A percentile compares a stretch with the other conserved stretches of the same genome.
Evolutionary conservation across 257 asterid species (phyloP).

Genomic region (Verbascum thapsus): DNA sequence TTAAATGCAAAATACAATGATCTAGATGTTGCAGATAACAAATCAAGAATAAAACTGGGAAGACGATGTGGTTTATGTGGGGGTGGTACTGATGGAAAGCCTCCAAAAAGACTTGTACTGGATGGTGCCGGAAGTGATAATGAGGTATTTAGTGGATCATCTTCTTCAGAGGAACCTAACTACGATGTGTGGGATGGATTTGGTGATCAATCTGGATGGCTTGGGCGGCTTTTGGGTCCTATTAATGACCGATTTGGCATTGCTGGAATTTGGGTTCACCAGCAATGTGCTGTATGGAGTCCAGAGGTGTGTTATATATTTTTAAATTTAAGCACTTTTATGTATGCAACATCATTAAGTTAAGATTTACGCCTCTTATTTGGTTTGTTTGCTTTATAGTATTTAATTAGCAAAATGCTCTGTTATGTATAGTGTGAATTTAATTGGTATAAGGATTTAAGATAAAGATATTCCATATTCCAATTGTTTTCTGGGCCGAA

Average conservation of each 20-base stretch:
- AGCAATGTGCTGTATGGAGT: constrained; percentile 99
- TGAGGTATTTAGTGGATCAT: constrained; percentile 80
- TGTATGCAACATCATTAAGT: constrained; percentile 4
- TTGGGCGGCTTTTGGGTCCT: constrained; percentile 96
- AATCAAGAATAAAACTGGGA: constrained; percentile 70
- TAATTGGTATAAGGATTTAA: constrained; percentile 12
- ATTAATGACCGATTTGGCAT: constrained; percentile 92
- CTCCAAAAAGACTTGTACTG: constrained; percentile 67
- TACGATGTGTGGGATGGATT: constrained; percentile 96
- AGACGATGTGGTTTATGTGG: constrained; percentile 96
- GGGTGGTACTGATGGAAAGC: constrained; percentile 89
- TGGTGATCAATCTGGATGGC: constrained; percentile 95
- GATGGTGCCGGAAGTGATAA: constrained; percentile 81
- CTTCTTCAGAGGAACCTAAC: constrained; percentile 84
- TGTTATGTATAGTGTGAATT: background rate
- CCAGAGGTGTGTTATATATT: constrained; percentile 77
- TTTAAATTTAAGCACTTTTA: constrained; percentile 21
- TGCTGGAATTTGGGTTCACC: constrained; percentile 99
- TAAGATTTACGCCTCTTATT: constrained; percentile 15
- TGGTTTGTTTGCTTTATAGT: constrained; percentile 11
- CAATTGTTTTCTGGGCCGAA: constrained; percentile 2
- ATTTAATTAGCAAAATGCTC: constrained; percentile 12
- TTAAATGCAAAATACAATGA: constrained; percentile 31
- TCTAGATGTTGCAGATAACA: constrained; percentile 41
- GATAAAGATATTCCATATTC: constrained; percentile 8